Evolutionary conservation across 2,329 filamentous ascomycete genomes (phyloP).

Genomic region (Emergomyces orientalis): DNA sequence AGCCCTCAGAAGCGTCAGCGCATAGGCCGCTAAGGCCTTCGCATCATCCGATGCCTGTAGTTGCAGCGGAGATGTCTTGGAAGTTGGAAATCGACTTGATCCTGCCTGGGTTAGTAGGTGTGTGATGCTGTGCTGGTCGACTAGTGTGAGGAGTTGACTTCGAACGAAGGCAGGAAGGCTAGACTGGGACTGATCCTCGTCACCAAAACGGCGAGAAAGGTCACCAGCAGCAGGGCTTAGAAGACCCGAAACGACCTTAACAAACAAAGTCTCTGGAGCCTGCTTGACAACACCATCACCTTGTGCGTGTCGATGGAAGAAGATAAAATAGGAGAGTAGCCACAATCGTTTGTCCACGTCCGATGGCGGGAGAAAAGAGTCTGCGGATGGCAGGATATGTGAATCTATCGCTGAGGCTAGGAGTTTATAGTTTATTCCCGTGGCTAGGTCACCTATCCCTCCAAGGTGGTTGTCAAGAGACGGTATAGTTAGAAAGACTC

Average conservation of each 20-base stretch:
- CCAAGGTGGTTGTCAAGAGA: slow-evolving; percentile 31
- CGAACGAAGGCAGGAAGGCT: slow-evolving; percentile 48
- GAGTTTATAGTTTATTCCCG: slow-evolving; percentile 44
- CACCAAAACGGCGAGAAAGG: slow-evolving; percentile 44
- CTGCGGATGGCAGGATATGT: slow-evolving; percentile 21
- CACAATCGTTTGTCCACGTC: slow-evolving; percentile 42
- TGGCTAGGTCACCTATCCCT: slow-evolving; percentile 36
- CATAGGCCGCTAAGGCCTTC: slow-evolving; percentile 72
- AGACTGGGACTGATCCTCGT: slow-evolving; percentile 25
- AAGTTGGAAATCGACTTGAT: slow-evolving; percentile 20
- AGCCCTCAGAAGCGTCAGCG: slow-evolving; percentile 71
- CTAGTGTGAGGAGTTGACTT: slow-evolving; percentile 57
- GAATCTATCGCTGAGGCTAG: slow-evolving; percentile 32
- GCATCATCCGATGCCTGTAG: slow-evolving; percentile 48
- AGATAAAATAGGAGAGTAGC: slow-evolving; percentile 52
- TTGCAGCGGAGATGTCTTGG: slow-evolving; percentile 19
- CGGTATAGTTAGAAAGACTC: slow-evolving; percentile 39
- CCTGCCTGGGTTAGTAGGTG: slow-evolving; percentile 45
- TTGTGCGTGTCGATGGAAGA: slow-evolving; percentile 44
- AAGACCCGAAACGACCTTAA: slow-evolving; percentile 47
- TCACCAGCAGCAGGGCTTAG: slow-evolving; percentile 48
- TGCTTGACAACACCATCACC: slow-evolving; percentile 29
- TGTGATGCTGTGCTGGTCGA: slow-evolving; percentile 66
- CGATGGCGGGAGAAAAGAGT: slow-evolving; percentile 24
- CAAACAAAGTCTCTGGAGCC: slow-evolving; percentile 46